These are phyloP conservation scores for Amaranthus tricolor DNA, from an alignment of 179 eudicot genomes.

Conservation along the genomic window DNA sequence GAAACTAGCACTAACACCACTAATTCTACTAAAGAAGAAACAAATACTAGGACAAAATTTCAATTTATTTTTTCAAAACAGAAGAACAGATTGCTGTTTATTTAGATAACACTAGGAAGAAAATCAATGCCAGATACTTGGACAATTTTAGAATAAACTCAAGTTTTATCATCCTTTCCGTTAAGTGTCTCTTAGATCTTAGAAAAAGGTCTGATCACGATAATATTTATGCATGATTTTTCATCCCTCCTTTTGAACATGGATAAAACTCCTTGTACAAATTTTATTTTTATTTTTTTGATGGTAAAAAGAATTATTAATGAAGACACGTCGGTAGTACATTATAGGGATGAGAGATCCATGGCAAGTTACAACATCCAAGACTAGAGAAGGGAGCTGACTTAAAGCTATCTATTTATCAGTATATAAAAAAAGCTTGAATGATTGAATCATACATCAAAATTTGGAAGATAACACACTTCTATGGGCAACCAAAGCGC, in stretches of 20 bases:
- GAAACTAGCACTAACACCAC: constrained; percentile 1
- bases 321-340: too few species aligned
- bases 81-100: background rate
- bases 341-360: too few species aligned
- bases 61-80: background rate
- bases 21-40: background rate
- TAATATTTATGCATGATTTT: background rate
- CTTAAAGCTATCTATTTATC: background rate
- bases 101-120: background rate
- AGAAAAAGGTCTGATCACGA: background rate
- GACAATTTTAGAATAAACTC: background rate
- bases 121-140: background rate
- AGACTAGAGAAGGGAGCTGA: constrained; percentile 1
- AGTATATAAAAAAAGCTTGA: background rate
- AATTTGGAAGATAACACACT: too few species aligned
- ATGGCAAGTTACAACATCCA: background rate
- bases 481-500: too few species aligned
- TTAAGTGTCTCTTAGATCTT: background rate
- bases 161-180: background rate
- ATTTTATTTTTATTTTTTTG: too few species aligned
- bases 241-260: background rate
- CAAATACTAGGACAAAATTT: background rate
- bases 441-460: too few species aligned
- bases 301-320: too few species aligned
- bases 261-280: background rate